These are phyloP conservation scores for Coccinonectria pachysandricola DNA, from an alignment of 2,329 filamentous ascomycete genomes.

Conservation along the genomic window DNA sequence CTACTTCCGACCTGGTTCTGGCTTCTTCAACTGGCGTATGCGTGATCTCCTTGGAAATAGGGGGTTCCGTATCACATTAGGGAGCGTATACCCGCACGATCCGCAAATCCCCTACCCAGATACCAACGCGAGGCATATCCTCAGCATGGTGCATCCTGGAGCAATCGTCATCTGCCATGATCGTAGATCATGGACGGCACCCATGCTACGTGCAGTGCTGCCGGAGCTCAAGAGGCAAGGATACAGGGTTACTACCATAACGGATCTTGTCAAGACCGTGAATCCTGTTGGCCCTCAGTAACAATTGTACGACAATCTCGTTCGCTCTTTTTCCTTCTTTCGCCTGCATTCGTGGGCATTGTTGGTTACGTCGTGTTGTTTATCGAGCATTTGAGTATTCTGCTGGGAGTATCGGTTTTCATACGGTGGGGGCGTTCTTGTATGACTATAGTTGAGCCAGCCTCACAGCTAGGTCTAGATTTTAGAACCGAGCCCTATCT, in stretches of 20 bases:
- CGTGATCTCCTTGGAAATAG: constrained; percentile 46
- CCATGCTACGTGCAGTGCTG: constrained; percentile 65
- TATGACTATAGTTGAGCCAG: too few species aligned
- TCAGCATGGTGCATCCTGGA: constrained; percentile 69
- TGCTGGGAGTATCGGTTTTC: too few species aligned
- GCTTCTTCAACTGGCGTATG: constrained; percentile 70
- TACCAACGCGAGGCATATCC: constrained; percentile 66
- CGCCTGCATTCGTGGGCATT: too few species aligned
- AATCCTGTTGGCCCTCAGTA: constrained; percentile 18
- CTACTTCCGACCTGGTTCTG: constrained; percentile 77
- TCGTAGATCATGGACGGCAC: constrained; percentile 67
- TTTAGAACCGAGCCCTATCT: too few species aligned
- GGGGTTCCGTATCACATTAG: constrained; percentile 66
- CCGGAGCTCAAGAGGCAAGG: constrained; percentile 60
- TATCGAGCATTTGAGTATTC: too few species aligned
- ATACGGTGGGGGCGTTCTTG: too few species aligned
- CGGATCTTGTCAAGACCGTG: constrained; percentile 45
- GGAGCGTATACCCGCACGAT: constrained; percentile 82
- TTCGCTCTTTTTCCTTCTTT: constrained; percentile 1
- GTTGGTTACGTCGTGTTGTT: too few species aligned
- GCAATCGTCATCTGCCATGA: constrained; percentile 83
- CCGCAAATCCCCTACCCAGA: constrained; percentile 64
- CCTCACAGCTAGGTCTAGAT: too few species aligned
- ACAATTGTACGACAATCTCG: constrained; percentile 1
- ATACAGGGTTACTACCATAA: constrained; percentile 62